Evolutionary conservation across 306 rosid genomes (phyloP).

Genomic region (Canavalia gladiata): DNA sequence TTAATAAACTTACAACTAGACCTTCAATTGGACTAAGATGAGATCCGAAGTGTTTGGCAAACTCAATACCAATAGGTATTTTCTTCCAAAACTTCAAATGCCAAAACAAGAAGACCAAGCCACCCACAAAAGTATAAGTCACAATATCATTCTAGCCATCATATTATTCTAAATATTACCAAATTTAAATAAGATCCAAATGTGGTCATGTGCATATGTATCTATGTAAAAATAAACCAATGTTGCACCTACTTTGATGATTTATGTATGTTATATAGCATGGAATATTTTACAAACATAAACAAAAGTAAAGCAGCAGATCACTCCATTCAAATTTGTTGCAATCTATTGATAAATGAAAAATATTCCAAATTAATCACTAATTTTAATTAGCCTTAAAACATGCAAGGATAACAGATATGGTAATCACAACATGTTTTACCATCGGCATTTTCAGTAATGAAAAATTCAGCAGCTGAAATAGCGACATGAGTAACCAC

Average conservation of each 20-base stretch:
- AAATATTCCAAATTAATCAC: neutral
- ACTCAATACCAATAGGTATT: slow-evolving; percentile 85
- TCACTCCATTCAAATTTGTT: slow-evolving; percentile 3
- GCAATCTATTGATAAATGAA: neutral
- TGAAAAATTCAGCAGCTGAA: slow-evolving; percentile 84
- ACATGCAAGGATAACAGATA: neutral
- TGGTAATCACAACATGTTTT: slow-evolving; percentile 6
- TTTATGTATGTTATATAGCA: slow-evolving; percentile 16
- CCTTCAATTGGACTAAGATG: slow-evolving; percentile 99
- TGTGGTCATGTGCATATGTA: neutral
- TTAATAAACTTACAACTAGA: slow-evolving; percentile 76
- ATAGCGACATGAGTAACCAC: slow-evolving; percentile 97
- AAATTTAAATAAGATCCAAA: slow-evolving; percentile 24
- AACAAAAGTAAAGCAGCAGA: neutral
- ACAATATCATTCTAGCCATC: neutral
- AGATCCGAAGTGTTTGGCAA: slow-evolving; percentile 96
- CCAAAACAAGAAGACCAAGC: slow-evolving; percentile 57
- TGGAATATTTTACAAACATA: neutral
- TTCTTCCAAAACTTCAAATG: slow-evolving; percentile 99
- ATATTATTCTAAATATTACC: slow-evolving; percentile 13
- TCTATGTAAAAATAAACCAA: neutral
- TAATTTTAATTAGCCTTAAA: neutral
- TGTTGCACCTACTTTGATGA: neutral
- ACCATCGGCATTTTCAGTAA: slow-evolving; percentile 97
- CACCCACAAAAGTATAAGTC: slow-evolving; percentile 33